These are phyloP conservation scores for Cyclotella choctawhatcheeana DNA, from an alignment of 108 stramenopile species.

Conservation along the genomic window DNA sequence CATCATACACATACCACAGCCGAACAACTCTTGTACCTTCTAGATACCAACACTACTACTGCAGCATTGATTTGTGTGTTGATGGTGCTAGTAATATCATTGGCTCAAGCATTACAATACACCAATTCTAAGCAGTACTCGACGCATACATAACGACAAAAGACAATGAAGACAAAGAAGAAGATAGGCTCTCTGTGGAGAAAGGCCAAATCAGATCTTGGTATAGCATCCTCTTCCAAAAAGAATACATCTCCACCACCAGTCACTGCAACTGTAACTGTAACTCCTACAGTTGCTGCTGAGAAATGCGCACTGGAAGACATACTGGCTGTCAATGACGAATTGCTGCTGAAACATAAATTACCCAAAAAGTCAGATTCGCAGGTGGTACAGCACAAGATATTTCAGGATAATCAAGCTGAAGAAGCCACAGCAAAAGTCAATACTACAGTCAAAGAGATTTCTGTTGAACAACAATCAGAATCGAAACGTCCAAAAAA, in stretches of 20 bases:
- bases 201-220: not conserved
- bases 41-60: not conserved
- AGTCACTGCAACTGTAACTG: too few relatives aligned
- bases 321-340: not conserved
- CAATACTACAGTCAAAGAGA: not conserved
- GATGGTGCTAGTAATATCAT: not conserved
- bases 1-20: too few relatives aligned
- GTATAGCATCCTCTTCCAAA: not conserved
- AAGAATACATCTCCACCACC: not conserved
- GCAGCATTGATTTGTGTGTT: not conserved
- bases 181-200: not conserved
- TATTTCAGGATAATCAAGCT: too few relatives aligned
- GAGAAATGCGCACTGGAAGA: not conserved
- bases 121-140: not conserved
- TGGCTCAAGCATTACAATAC: not conserved
- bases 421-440: too few relatives aligned
- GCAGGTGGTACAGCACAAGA: too few relatives aligned
- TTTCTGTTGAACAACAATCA: not conserved
- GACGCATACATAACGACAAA: not conserved
- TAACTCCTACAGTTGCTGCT: not conserved
- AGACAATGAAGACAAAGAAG: not conserved
- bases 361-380: constrained; percentile 6
- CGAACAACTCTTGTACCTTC: not conserved
- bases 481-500: not conserved
- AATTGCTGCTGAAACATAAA: not conserved